phyloP scores from a whole-genome alignment of 169 alveolate species.

The Eimeria tenella region DNA sequence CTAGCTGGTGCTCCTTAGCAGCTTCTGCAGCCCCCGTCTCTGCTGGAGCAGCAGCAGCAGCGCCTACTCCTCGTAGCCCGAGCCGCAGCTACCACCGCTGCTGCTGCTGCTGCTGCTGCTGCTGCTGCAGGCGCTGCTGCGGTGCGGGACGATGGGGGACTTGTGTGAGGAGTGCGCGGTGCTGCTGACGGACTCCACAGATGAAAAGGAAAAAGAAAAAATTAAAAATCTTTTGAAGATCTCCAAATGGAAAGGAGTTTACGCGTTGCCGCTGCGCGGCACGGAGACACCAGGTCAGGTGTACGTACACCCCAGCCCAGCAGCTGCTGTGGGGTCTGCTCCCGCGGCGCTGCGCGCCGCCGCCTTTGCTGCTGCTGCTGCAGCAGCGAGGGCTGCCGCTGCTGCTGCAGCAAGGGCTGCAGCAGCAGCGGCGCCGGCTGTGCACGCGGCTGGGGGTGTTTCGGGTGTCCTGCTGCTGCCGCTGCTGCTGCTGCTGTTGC shows the following conservation, averaged over 20 bases:
- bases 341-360: too few relatives aligned
- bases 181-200: conserved; percentile 9
- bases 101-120: conserved; percentile 30
- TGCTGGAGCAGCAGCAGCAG: background rate
- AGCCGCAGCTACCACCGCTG: background rate
- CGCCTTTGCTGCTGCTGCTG: too few relatives aligned
- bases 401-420: background rate
- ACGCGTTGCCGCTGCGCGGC: conserved; percentile 25
- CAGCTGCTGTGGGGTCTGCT: background rate
- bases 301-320: background rate
- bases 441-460: background rate
- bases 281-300: conserved; percentile 43
- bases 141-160: conserved; percentile 30
- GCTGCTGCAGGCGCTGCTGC: background rate
- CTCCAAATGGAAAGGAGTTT: background rate
- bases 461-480: too few relatives aligned
- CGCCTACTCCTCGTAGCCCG: background rate
- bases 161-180: conserved; percentile 52
- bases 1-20: background rate
- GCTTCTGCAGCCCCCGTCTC: background rate
- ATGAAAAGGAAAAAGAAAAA: conserved; percentile 1
- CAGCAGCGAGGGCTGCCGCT: background rate
- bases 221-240: background rate
- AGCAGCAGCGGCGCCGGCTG: background rate
- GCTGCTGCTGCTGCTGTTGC: background rate